Evolutionary conservation across 2,329 filamentous ascomycete genomes (phyloP).

Genomic region (Didymella arachidicola): DNA sequence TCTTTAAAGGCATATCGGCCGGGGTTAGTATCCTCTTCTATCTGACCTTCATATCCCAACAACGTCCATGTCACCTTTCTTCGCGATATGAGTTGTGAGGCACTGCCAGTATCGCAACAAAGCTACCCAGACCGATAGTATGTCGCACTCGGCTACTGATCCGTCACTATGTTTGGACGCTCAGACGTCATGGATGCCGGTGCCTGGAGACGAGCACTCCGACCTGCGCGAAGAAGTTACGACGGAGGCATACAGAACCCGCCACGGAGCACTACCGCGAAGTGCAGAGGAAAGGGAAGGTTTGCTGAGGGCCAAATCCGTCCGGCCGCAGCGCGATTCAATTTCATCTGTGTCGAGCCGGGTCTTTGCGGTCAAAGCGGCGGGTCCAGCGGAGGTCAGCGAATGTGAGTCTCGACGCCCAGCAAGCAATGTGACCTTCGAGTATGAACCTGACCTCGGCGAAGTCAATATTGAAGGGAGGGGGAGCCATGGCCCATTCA

Average conservation of each 20-base stretch:
- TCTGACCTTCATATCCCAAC: too few relatives aligned
- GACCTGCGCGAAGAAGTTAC: background rate
- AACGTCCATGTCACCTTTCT: background rate
- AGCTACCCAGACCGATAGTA: background rate
- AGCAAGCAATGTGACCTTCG: background rate
- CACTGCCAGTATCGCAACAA: background rate
- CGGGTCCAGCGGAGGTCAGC: background rate
- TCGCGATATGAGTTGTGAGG: background rate
- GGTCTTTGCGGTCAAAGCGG: background rate
- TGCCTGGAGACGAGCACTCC: background rate
- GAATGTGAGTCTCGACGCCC: background rate
- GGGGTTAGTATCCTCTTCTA: background rate
- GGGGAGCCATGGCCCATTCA: background rate
- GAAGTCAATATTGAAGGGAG: background rate
- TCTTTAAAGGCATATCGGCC: background rate
- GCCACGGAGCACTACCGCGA: background rate
- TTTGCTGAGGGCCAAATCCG: background rate
- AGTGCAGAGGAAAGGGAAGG: background rate
- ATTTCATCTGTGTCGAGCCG: background rate
- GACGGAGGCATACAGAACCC: background rate
- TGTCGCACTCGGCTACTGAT: background rate
- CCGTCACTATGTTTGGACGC: background rate
- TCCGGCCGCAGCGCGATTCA: background rate
- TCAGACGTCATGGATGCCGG: background rate
- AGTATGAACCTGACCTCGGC: background rate